Base-by-base conservation (phyloP, 1,284 basidiomycete species). In the Lentinus polychrous region DNA sequence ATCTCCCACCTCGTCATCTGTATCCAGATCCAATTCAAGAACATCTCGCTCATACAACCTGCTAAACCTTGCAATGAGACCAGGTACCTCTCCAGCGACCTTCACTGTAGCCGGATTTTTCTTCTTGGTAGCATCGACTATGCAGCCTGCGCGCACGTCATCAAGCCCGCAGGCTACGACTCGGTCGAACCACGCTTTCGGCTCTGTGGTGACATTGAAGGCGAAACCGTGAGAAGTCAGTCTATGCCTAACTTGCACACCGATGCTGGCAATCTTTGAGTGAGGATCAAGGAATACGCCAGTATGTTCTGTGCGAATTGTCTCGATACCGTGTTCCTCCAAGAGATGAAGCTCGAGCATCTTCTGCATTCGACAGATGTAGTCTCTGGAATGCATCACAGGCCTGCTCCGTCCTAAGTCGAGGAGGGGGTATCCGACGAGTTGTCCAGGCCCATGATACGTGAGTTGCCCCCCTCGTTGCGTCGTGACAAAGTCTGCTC, bases 401-500 rank as follows among this genome's bases (percentile, higher is more conserved):
- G 68, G 63, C 22, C 52, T 46, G 61, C 79, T 75, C 10, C 70
- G 66, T 1, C 70, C 74, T 14, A 98, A 75, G 67, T 99, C 94
- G 39, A 98, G 73, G 45, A 98, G 77, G 1, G 94, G 92, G 62
- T 99, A 99, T 31, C 93, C 96, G 11, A 97, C 90, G 53, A 99
- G 74, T 67, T 99, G 96, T 2, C 96, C 96, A 0, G 95, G 95
- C 0, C 96, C 96, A 65, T 99, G 96, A 66, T 93, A 99, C 1
- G 96, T 99, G 49, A 94, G 79, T 66, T 97, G 86, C 1, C 95
- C 95, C 8, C 95, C 95, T 51, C 96, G 77, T 53, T 83, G 78
- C 1, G 94, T 86, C 31, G 80, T 71, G 35, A 88, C 77, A 62
- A 95, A 95, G 60, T 95, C 91, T 0, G 95, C 94, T 14, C 94